Conservation (phyloP, 1,139 yeast genomes). For the Pneumocystis oryctolagi region DNA sequence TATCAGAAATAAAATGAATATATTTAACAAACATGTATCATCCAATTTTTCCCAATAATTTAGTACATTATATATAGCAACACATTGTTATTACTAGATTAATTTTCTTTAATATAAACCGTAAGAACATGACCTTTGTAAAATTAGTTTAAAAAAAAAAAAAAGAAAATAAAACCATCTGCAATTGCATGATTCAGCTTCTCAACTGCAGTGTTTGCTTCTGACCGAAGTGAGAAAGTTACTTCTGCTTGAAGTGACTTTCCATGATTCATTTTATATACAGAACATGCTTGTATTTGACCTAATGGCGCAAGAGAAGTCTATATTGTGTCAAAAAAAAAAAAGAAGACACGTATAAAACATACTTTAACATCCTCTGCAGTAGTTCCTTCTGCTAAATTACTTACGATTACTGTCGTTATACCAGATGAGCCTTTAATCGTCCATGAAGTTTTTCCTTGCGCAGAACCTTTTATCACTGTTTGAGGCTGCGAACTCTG, state of each 20-base stretch:
- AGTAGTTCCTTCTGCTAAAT: constrained; percentile 17
- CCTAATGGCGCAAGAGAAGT: not conserved
- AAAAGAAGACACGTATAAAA: not conserved
- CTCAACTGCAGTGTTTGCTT: constrained; percentile 10
- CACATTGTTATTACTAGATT: not conserved
- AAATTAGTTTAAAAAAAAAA: not conserved
- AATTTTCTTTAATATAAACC: not conserved
- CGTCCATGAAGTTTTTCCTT: constrained; percentile 5
- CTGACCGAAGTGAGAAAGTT: constrained; percentile 10
- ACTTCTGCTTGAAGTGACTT: constrained; percentile 9
- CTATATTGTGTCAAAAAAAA: constrained; percentile 6
- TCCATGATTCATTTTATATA: constrained; percentile 3
- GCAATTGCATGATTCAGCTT: constrained; percentile 14
- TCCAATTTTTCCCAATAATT: not conserved
- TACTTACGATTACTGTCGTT: constrained; percentile 13
- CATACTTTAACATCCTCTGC: constrained; percentile 14
- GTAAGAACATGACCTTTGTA: not conserved
- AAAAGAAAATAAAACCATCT: constrained; percentile 8
- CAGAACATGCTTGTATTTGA: constrained; percentile 5
- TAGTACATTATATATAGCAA: not conserved
- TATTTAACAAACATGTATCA: not conserved
- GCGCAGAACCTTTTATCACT: not conserved
- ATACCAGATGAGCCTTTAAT: constrained; percentile 12
- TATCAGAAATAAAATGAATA: not conserved
- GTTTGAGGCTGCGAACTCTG: constrained; percentile 8